Base-by-base conservation (phyloP, 768 basidiomycete genomes). In the Russula virescens region DNA sequence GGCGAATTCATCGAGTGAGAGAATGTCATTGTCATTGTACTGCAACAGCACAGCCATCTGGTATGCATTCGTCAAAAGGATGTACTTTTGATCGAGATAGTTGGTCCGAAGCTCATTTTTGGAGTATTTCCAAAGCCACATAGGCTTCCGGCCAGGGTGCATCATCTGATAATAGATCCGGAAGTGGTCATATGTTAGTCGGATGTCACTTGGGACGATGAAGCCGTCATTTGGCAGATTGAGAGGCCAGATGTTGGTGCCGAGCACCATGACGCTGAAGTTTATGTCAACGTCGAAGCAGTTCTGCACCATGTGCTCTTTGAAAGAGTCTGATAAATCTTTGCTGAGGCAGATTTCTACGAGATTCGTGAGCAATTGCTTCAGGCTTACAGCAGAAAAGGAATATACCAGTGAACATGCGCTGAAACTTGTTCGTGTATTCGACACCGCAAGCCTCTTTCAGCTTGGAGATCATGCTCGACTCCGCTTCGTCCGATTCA, bases 121-220 rank as follows among this genome's bases (percentile, higher is more conserved):
- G 60, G 88, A 94, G 73, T 95, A 91, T 70, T 97, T 96, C 97
- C 97, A 99, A 11, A 98, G 77, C 96, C 96, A 99, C 0, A 91
- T 95, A 46, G 98, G 81, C 72, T 97, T 96, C 63, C 96, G 88
- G 16, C 94, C 96, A 2, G 88, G 90, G 73, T 96, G 93, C 74
- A 95, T 94, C 71, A 85, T 86, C 71, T 91, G 89, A 74, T 99
- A 98, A 78, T 94, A 98, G 63, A 86, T 84, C 65, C 86, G 84
- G 80, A 98, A 99, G 49, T 92, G 85, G 62, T 95, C 89, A 72
- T 95, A 93, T 9, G 89, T 92, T 25, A 89, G 81, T 21, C 86
- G 77, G 62, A 99, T 87, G 73, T 98, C 94, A 4, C 83, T 75
- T 0, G 97, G 97, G 57, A 98, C 89, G 65, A 86, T 83, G 73